Conservation (phyloP, 306 rosid genomes). For the Trifolium fragiferum region DNA sequence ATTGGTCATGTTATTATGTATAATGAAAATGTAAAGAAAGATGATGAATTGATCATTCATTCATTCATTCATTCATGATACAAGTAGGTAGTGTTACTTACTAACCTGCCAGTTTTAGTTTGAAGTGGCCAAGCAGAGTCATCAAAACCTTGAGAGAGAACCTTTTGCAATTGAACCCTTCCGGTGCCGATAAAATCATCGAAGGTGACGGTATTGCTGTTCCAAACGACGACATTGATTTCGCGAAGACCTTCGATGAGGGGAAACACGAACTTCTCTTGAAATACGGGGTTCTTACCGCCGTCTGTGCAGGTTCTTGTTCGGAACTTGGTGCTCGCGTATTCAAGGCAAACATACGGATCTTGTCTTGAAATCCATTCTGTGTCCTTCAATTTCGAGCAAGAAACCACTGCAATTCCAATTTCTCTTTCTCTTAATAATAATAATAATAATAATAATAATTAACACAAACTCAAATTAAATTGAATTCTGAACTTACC, state of each 20-base stretch:
- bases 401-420: slow-evolving; percentile 60
- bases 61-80: no score
- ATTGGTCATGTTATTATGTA: no score
- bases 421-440: no score
- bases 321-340: slow-evolving; percentile 65
- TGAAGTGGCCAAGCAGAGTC: slow-evolving; percentile 84
- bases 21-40: no score
- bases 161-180: slow-evolving; percentile 77
- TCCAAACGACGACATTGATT: slow-evolving; percentile 74
- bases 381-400: slow-evolving; percentile 79
- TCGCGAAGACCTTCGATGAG: slow-evolving; percentile 87
- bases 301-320: slow-evolving; percentile 92
- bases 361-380: slow-evolving; percentile 95
- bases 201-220: slow-evolving; percentile 70
- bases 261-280: slow-evolving; percentile 72
- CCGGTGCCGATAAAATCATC: slow-evolving; percentile 90
- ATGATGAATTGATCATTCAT: no score
- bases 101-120: slow-evolving; percentile 81
- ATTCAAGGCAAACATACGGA: slow-evolving; percentile 82
- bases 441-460: neutral
- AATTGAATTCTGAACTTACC: slow-evolving; percentile 45
- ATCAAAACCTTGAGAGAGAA: slow-evolving; percentile 79
- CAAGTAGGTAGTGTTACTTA: neutral
- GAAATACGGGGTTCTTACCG: slow-evolving; percentile 69
- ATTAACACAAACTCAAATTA: neutral